These are phyloP conservation scores for Saxophila tyrrhenica DNA, from an alignment of 495 filamentous ascomycete species.

Conservation along the genomic window DNA sequence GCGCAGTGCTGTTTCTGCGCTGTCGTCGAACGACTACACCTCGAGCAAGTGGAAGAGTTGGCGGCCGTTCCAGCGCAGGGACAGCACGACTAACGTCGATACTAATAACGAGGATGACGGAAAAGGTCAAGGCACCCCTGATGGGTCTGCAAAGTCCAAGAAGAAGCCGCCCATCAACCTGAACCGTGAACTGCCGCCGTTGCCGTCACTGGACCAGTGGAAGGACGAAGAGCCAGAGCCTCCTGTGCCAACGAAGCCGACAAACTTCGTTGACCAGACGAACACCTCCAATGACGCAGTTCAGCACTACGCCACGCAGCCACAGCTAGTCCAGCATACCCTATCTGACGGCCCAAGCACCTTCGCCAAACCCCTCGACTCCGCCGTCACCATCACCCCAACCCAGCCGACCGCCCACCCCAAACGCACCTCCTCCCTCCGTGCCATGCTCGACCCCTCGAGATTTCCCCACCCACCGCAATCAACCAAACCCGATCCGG, in stretches of 20 bases:
- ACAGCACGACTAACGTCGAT: neutral
- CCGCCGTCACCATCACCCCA: no score
- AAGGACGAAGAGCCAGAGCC: constrained; percentile 16
- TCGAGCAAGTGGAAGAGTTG: constrained; percentile 1
- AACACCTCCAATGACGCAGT: neutral
- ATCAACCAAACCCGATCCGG: neutral
- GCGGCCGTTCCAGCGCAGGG: neutral
- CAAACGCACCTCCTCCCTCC: neutral
- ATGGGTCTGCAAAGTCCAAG: constrained; percentile 3
- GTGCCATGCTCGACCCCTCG: neutral
- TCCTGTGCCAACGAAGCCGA: neutral
- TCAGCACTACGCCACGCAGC: neutral
- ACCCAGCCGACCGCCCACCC: neutral
- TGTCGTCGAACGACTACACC: neutral
- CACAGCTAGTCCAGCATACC: neutral
- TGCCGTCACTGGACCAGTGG: constrained; percentile 32
- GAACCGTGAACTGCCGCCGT: constrained; percentile 33
- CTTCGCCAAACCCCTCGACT: no score
- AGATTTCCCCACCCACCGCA: neutral
- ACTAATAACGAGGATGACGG: neutral
- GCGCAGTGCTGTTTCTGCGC: constrained; percentile 1
- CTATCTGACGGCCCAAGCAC: no score
- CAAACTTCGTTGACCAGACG: neutral
- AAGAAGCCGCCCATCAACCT: constrained; percentile 25
- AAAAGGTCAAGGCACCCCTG: neutral